Percentiles rank a stretch among this genome's conserved stretches.
These are phyloP conservation scores for Suillus discolor DNA, from an alignment of 768 basidiomycete genomes.

Conservation along the genomic window DNA sequence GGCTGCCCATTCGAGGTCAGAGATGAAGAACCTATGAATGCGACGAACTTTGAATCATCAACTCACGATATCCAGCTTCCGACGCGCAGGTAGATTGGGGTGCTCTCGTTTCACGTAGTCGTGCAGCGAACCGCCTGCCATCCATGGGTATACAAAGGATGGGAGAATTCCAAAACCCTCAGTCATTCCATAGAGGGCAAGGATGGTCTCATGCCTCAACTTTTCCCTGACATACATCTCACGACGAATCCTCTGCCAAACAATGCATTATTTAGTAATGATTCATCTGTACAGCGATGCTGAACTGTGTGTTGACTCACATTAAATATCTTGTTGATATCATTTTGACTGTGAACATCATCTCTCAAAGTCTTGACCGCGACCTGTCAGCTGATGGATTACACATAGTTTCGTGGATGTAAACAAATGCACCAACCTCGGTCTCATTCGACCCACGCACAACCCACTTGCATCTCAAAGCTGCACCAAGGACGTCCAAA, in stretches of 20 bases:
- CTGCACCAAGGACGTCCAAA: neutral
- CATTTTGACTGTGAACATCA: neutral
- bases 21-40: rapidly evolving
- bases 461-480: neutral
- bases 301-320: neutral
- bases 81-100: neutral
- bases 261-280: neutral
- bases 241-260: neutral
- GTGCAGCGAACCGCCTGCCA: neutral
- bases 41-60: neutral
- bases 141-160: neutral
- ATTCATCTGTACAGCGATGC: neutral
- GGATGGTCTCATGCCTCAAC: neutral
- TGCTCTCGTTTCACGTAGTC: neutral
- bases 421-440: neutral
- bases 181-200: neutral
- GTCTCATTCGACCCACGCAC: neutral
- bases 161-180: neutral
- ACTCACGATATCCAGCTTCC: neutral
- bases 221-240: neutral
- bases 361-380: neutral
- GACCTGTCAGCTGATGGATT: neutral
- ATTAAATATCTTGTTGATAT: neutral
- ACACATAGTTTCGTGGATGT: neutral
- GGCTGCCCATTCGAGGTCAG: no score